These are phyloP conservation scores for Trichoderma atrobrunneum DNA, from an alignment of 2,329 filamentous ascomycete genomes.

Conservation along the genomic window DNA sequence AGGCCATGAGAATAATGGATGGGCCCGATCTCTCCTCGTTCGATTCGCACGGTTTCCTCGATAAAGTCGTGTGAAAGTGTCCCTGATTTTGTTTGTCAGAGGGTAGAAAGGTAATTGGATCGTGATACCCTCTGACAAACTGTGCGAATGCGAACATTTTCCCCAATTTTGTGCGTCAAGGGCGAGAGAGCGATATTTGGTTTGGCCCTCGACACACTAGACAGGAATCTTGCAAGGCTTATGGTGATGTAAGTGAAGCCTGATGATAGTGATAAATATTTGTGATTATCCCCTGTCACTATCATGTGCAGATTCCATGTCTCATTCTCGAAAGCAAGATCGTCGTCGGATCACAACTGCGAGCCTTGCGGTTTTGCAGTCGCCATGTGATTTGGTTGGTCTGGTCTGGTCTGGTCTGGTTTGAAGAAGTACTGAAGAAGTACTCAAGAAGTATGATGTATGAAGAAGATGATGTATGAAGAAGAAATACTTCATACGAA, in stretches of 20 bases:
- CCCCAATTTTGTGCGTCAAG: neutral
- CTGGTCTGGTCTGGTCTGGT: neutral
- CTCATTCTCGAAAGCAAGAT: neutral
- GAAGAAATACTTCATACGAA: neutral
- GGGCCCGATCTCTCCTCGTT: neutral
- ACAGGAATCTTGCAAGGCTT: neutral
- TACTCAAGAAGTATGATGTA: neutral
- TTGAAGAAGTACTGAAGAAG: neutral
- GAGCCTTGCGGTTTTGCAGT: neutral
- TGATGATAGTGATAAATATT: neutral
- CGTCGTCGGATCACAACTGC: neutral
- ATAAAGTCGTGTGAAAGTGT: neutral
- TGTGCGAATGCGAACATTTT: neutral
- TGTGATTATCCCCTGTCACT: neutral
- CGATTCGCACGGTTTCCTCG: neutral
- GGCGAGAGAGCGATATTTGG: neutral
- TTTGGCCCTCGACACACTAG: neutral
- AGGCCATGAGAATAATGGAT: neutral
- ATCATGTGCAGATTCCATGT: neutral
- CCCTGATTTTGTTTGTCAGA: neutral
- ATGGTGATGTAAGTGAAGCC: neutral
- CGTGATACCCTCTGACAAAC: neutral
- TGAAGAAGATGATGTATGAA: neutral
- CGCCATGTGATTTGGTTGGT: neutral
- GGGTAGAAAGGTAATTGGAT: neutral